Base-by-base conservation (phyloP, 2,329 filamentous ascomycete species). In the Ceratocystis cubensis region DNA sequence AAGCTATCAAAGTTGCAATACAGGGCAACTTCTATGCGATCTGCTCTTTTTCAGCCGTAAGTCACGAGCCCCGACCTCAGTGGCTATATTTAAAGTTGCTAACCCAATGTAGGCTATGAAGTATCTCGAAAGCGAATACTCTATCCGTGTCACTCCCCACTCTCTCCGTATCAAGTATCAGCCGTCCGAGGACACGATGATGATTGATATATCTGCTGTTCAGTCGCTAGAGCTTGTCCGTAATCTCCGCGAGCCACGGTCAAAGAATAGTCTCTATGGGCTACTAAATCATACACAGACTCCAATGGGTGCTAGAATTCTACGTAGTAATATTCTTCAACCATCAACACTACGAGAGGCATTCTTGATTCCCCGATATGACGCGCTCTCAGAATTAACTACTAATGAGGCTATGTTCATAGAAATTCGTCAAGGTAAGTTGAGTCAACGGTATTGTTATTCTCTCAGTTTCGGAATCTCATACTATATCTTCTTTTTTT, bases 141-240 rank as follows among this genome's bases (percentile, higher is more conserved):
- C 80, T 3, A 80, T 87, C 68, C 84, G 81, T 0, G 94, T 96
- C 73, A 81, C 85, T 2, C 79, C 82, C n/a, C 87, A 94, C 73
- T 92, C 92, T 22, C 81, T 97, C 41, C 85, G 91, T 2, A 88
- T 97, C 72, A 87, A 85, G 69, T 96, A 96, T 71, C 87, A 93
- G 71, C 88, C 91, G 0, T 91, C 91, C 0, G 89, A 96, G 73
- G 89, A 93, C 28, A 89, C 91, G 0, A 96, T 97, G 92, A 90
- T 96, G 83, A 95, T 97, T 71, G 93, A 96, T 72, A 81, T 94
- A 1, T 88, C 90, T 0, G 96, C 92, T 0, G 90, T 96, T 33
- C 82, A 87, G 46, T 91, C 91, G 0, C 79, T 99, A 2, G 94
- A 99, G 74, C 81, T 99, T 5, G 88, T 97, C 30, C 91, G 96